Percentiles rank a stretch among this genome's conserved stretches.
Conservation (phyloP, 768 basidiomycete species). For the Boletus rubroflammeus region DNA sequence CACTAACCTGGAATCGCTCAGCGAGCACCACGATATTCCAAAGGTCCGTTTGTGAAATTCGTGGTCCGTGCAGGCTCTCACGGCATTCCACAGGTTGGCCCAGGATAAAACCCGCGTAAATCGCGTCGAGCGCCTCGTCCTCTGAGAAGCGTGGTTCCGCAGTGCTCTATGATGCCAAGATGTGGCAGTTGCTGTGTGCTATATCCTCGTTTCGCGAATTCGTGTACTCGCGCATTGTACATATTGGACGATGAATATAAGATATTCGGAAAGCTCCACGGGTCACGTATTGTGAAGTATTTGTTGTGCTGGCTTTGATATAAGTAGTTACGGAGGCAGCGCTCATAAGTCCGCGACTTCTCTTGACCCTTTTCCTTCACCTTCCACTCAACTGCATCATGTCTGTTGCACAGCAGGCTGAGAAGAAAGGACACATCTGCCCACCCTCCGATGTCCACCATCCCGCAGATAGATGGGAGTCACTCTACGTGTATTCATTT, state of each 20-base stretch:
- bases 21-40: conserved; percentile 94
- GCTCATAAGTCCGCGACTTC: conserved; percentile 33
- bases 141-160: conserved; percentile 3
- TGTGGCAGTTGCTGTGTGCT: conserved; percentile 18
- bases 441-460: conserved; percentile 62
- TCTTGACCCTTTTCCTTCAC: conserved; percentile 37
- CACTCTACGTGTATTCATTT: conserved; percentile 81
- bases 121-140: conserved; percentile 26
- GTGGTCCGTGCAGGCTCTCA: conserved; percentile 31
- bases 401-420: conserved; percentile 33
- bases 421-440: conserved; percentile 52
- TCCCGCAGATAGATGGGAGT: conserved; percentile 84
- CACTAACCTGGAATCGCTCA: conserved; percentile 75
- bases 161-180: conserved; percentile 12
- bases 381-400: conserved; percentile 32
- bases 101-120: conserved; percentile 59
- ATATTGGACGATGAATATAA: conserved; percentile 21
- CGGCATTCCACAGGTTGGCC: conserved; percentile 61
- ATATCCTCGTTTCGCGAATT: conserved; percentile 13
- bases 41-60: conserved; percentile 52
- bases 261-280: conserved; percentile 24
- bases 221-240: conserved; percentile 22
- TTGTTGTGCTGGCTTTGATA: conserved; percentile 33
- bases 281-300: conserved; percentile 34
- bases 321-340: conserved; percentile 37